Evolutionary conservation across 192 early-diverging fungal species (phyloP).

Genomic region (Umbelopsis ramanniana): DNA sequence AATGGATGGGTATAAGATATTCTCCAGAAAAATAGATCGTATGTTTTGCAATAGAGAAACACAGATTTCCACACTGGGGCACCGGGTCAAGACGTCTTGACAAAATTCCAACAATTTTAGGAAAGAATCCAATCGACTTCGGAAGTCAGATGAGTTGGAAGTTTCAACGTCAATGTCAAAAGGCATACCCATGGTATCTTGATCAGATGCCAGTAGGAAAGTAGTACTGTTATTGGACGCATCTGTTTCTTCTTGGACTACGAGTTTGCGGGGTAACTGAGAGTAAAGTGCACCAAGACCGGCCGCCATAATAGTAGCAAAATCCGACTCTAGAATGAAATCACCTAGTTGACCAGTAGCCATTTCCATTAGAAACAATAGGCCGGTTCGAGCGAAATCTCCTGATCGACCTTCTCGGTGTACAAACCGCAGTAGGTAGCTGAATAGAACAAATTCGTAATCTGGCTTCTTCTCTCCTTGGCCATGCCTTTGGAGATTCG

Average conservation of each 20-base stretch:
- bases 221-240: conserved; percentile 26
- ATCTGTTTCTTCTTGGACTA: conserved; percentile 56
- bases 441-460: conserved; percentile 87
- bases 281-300: conserved; percentile 89
- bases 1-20: conserved; percentile 86
- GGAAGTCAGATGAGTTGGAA: conserved; percentile 66
- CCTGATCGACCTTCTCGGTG: conserved; percentile 85
- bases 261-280: conserved; percentile 81
- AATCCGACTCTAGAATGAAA: conserved; percentile 83
- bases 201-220: conserved; percentile 42
- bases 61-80: conserved; percentile 68
- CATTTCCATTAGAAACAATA: conserved; percentile 85
- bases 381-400: conserved; percentile 86
- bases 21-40: conserved; percentile 79
- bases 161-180: conserved; percentile 52
- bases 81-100: conserved; percentile 72
- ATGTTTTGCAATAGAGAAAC: conserved; percentile 66
- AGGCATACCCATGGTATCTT: conserved; percentile 32
- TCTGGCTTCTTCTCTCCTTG: conserved; percentile 43
- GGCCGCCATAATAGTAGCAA: conserved; percentile 81
- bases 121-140: conserved; percentile 69
- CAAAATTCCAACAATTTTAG: conserved; percentile 71
- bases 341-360: conserved; percentile 74
- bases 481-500: not conserved
- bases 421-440: conserved; percentile 88